phyloP scores from a whole-genome alignment of 1,284 basidiomycete species.

The Cutaneotrichosporon arboriforme region DNA sequence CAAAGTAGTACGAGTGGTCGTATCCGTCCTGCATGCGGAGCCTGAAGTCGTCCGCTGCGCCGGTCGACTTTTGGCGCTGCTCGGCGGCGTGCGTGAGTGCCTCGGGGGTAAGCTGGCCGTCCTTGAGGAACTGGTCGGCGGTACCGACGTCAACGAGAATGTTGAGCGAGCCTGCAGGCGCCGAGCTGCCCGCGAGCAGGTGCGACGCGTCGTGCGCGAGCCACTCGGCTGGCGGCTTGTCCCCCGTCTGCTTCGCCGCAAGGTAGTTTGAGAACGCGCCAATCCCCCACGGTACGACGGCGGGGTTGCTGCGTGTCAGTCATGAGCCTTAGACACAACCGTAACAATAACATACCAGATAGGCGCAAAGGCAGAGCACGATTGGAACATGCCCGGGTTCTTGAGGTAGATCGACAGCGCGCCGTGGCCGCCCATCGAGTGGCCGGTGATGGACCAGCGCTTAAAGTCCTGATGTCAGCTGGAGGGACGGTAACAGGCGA shows the following conservation, averaged over 20 bases:
- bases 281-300: slow-evolving; percentile 80
- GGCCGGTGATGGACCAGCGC: slow-evolving; percentile 68
- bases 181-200: slow-evolving; percentile 57
- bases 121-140: slow-evolving; percentile 77
- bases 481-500: background rate
- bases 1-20: slow-evolving; percentile 88
- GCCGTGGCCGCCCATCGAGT: slow-evolving; percentile 94
- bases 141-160: slow-evolving; percentile 83
- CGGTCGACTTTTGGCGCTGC: slow-evolving; percentile 56
- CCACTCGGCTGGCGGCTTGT: slow-evolving; percentile 51
- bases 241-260: slow-evolving; percentile 28
- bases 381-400: slow-evolving; percentile 64
- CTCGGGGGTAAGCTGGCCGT: slow-evolving; percentile 82
- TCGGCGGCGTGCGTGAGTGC: slow-evolving; percentile 59
- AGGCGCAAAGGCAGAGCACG: slow-evolving; percentile 89
- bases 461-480: slow-evolving; percentile 29
- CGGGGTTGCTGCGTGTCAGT: slow-evolving; percentile 61
- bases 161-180: slow-evolving; percentile 60
- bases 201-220: slow-evolving; percentile 73
- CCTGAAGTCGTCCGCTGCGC: slow-evolving; percentile 65
- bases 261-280: slow-evolving; percentile 93
- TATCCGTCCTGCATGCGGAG: slow-evolving; percentile 82
- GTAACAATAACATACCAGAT: slow-evolving; percentile 59
- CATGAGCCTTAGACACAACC: background rate
- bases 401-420: slow-evolving; percentile 86